Percentiles rank a stretch among this genome's conserved stretches.
Conservation (phyloP, 331 rosid genomes). For the Stylosanthes scabra region DNA sequence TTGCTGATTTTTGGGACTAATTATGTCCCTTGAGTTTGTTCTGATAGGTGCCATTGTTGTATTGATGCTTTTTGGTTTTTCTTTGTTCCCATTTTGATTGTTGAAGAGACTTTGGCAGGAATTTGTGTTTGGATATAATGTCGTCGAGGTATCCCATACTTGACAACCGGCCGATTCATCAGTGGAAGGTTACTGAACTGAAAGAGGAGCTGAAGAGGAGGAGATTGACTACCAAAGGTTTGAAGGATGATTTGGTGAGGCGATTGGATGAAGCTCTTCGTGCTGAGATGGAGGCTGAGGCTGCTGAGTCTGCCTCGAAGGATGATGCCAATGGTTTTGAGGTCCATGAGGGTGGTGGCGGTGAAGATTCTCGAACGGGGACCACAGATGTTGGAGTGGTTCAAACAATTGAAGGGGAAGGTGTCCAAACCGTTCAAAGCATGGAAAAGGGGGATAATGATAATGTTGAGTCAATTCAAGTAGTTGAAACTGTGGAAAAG, state of each 20-base stretch:
- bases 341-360: conserved; percentile 41
- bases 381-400: conserved; percentile 36
- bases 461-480: neutral
- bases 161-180: conserved; percentile 80
- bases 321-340: conserved; percentile 50
- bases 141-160: conserved; percentile 71
- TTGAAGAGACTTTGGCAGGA: conserved; percentile 41
- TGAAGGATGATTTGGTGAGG: conserved; percentile 87
- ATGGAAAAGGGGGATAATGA: neutral
- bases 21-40: neutral
- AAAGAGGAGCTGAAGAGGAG: conserved; percentile 92
- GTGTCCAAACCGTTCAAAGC: neutral
- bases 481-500: conserved; percentile 3
- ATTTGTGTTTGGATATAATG: conserved; percentile 59
- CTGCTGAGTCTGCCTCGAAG: conserved; percentile 26
- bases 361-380: conserved; percentile 33
- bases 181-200: conserved; percentile 92
- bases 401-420: conserved; percentile 8
- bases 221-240: conserved; percentile 70
- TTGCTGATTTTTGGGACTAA: neutral
- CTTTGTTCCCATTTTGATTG: conserved; percentile 28
- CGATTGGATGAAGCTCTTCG: conserved; percentile 84
- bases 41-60: neutral
- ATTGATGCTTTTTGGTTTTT: neutral
- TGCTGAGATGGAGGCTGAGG: conserved; percentile 54